phyloP scores from a whole-genome alignment of 257 asterid genomes.

The Scutellaria galericulata region DNA sequence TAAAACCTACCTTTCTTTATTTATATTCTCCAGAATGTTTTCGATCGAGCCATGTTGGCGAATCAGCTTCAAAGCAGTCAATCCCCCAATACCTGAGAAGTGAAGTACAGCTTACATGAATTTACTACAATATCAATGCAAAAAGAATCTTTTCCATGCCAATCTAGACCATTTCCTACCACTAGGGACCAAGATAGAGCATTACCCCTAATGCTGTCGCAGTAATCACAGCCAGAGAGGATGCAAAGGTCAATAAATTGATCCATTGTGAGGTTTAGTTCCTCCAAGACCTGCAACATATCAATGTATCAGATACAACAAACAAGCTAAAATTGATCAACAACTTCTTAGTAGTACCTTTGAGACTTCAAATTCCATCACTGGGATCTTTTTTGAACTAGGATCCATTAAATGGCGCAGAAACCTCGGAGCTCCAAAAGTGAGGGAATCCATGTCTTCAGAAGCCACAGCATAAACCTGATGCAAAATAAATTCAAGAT shows the following conservation, averaged over 20 bases:
- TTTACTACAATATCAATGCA: neutral
- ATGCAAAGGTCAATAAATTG: slow-evolving; percentile 97
- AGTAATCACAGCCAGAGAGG: slow-evolving; percentile 95
- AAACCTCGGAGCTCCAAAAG: slow-evolving; percentile 94
- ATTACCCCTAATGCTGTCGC: slow-evolving; percentile 95
- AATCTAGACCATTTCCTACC: neutral
- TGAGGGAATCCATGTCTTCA: slow-evolving; percentile 98
- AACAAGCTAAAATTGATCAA: slow-evolving; percentile 22
- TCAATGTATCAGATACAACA: slow-evolving; percentile 29
- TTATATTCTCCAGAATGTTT: slow-evolving; percentile 81
- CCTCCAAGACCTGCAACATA: slow-evolving; percentile 77
- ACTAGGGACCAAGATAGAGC: neutral
- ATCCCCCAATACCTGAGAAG: slow-evolving; percentile 87
- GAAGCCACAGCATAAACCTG: slow-evolving; percentile 99
- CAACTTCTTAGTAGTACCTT: slow-evolving; percentile 64
- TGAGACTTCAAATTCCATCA: slow-evolving; percentile 94
- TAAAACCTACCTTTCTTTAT: slow-evolving; percentile 77
- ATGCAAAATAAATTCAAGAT: slow-evolving; percentile 31
- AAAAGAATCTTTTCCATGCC: neutral
- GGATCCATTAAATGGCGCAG: slow-evolving; percentile 99
- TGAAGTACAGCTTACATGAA: slow-evolving; percentile 16
- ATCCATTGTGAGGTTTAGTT: slow-evolving; percentile 88
- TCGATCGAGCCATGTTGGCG: slow-evolving; percentile 95
- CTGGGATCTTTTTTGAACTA: slow-evolving; percentile 96
- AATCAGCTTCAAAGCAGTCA: slow-evolving; percentile 93